Percentiles rank a stretch among this genome's conserved stretches.
phyloP scores from a whole-genome alignment of 345 rosid genomes.

The Eucalyptus tenuipes region DNA sequence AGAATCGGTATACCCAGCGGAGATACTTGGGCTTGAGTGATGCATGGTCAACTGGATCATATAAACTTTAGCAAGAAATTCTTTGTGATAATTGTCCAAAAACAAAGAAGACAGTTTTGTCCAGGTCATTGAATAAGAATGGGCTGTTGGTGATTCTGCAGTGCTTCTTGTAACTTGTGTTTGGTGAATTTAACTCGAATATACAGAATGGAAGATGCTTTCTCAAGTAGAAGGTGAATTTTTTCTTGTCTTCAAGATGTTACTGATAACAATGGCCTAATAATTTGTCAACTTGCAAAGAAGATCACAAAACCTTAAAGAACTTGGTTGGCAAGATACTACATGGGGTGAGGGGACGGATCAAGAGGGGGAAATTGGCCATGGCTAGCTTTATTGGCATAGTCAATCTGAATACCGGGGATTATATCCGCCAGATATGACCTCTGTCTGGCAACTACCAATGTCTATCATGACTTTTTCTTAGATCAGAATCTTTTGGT shows the following conservation, averaged over 20 bases:
- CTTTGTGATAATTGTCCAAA: neutral
- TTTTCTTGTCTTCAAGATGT: neutral
- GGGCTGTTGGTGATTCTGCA: neutral
- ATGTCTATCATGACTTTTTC: neutral
- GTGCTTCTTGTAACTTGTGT: neutral
- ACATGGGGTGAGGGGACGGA: neutral
- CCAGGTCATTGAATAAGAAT: neutral
- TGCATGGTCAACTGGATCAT: neutral
- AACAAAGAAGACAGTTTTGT: neutral
- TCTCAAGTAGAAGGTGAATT: neutral
- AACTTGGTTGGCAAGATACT: neutral
- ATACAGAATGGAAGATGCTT: neutral
- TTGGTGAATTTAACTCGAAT: neutral
- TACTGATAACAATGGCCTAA: neutral
- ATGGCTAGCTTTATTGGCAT: neutral
- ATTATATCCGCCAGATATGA: neutral
- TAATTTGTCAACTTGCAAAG: neutral
- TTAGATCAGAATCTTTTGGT: neutral
- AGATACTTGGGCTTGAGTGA: neutral
- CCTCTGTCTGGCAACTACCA: neutral
- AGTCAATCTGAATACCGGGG: neutral
- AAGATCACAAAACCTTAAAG: neutral
- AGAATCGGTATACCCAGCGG: neutral
- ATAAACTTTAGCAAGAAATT: neutral
- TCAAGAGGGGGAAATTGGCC: neutral